Conservation (phyloP, 208 protist species). For the Leishmania turanica region DNA sequence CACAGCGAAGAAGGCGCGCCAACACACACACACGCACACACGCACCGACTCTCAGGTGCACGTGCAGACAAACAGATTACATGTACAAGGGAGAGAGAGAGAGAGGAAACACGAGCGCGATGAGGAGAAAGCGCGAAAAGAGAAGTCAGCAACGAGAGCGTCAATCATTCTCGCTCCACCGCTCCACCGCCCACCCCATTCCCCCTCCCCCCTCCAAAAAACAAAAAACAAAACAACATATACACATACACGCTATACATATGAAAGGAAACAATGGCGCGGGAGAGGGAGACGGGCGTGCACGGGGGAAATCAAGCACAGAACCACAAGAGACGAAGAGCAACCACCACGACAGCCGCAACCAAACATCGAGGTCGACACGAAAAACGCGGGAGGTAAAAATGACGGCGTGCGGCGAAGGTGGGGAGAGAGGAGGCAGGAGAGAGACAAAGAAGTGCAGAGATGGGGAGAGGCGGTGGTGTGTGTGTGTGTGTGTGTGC, state of each 20-base stretch:
- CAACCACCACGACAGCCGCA: neutral
- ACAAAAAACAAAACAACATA: neutral
- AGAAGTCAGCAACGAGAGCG: neutral
- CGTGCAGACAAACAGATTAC: neutral
- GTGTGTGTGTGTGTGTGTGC: neutral
- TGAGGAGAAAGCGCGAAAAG: neutral
- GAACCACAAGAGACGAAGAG: neutral
- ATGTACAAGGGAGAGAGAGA: neutral
- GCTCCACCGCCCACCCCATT: neutral
- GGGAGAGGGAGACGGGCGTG: conserved; percentile 3
- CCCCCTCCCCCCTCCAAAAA: too few species aligned
- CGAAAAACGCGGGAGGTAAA: too few species aligned
- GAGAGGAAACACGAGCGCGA: neutral
- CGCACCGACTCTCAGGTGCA: neutral
- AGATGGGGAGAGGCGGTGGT: neutral
- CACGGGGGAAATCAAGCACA: conserved; percentile 1
- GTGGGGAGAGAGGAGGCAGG: neutral
- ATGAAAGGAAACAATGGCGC: conserved; percentile 12
- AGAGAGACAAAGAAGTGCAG: neutral
- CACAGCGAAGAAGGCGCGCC: neutral
- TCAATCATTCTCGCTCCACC: too few species aligned
- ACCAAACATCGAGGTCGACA: neutral
- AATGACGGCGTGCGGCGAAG: neutral
- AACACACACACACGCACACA: neutral
- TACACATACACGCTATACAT: neutral